A percentile compares a stretch with the other conserved stretches of the same genome.
Evolutionary conservation across 768 basidiomycete genomes (phyloP).

Genomic region (Pleurotus eryngii): DNA sequence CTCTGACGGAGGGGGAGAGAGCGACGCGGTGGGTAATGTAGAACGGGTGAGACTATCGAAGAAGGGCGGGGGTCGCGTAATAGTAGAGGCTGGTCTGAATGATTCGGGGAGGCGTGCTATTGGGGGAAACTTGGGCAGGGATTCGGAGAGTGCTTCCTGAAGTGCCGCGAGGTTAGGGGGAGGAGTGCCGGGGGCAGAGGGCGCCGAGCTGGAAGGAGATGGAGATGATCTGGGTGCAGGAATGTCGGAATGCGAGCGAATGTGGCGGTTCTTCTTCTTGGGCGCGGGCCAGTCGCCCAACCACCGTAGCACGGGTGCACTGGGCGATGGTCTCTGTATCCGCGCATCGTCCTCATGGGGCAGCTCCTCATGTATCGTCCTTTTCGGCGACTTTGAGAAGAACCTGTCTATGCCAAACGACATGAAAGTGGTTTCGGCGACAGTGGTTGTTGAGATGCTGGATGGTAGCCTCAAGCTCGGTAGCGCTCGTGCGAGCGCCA

Average conservation of each 20-base stretch:
- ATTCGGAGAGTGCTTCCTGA: slow-evolving; percentile 32
- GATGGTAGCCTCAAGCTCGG: not conserved
- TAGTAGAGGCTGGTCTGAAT: slow-evolving; percentile 26
- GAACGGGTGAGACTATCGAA: slow-evolving; percentile 54
- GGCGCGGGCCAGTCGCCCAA: slow-evolving; percentile 27
- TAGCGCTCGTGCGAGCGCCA: not conserved
- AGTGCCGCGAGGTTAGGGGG: slow-evolving; percentile 31
- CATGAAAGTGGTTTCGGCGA: not conserved
- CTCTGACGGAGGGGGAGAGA: slow-evolving; percentile 37
- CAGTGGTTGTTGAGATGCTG: not conserved
- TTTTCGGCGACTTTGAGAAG: slow-evolving; percentile 7
- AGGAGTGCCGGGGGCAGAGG: slow-evolving; percentile 18
- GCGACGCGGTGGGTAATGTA: slow-evolving; percentile 60
- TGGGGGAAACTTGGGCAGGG: slow-evolving; percentile 33
- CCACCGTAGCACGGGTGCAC: slow-evolving; percentile 44
- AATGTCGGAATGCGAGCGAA: not conserved
- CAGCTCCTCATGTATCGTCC: slow-evolving; percentile 6
- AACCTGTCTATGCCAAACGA: not conserved
- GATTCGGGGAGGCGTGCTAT: slow-evolving; percentile 38
- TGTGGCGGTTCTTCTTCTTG: not conserved
- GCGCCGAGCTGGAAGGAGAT: slow-evolving; percentile 24
- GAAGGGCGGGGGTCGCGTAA: slow-evolving; percentile 46
- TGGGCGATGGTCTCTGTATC: slow-evolving; percentile 12
- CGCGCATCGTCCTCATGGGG: slow-evolving; percentile 4
- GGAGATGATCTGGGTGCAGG: slow-evolving; percentile 3